phyloP scores from a whole-genome alignment of 768 basidiomycete species.

The Favolaschia claudopus region DNA sequence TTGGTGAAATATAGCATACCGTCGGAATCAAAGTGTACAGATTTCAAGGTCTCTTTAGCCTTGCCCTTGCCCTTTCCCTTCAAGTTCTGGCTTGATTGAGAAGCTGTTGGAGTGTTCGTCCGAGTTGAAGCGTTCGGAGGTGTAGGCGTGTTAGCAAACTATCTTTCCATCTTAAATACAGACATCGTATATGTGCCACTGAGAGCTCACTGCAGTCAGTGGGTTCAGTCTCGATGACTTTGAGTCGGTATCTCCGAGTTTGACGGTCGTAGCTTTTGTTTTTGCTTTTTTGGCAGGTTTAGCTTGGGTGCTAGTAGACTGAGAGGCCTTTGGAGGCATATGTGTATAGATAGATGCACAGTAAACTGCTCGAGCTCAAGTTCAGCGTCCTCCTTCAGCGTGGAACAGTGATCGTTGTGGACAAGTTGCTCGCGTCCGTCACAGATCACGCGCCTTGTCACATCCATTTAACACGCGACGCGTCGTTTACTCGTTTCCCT shows the following conservation, averaged over 20 bases:
- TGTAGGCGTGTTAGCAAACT: constrained; percentile 28
- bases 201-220: constrained; percentile 30
- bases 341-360: too few relatives aligned
- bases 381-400: too few relatives aligned
- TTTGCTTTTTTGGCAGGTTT: constrained; percentile 17
- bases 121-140: background rate
- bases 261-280: constrained; percentile 23
- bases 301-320: background rate
- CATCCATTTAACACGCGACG: too few relatives aligned
- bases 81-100: constrained; percentile 9
- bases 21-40: background rate
- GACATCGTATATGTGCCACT: background rate
- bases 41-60: background rate
- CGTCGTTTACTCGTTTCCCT: too few relatives aligned
- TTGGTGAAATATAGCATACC: background rate
- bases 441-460: too few relatives aligned
- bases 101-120: background rate
- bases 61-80: constrained; percentile 27
- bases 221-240: constrained; percentile 28
- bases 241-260: constrained; percentile 7
- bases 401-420: too few relatives aligned
- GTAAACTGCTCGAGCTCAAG: too few relatives aligned
- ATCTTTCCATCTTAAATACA: too few relatives aligned
- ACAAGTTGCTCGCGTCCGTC: too few relatives aligned
- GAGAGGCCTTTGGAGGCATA: constrained; percentile 12